Evolutionary conservation across 768 basidiomycete species (phyloP).

Genomic region (Leccinum subgranulosum): DNA sequence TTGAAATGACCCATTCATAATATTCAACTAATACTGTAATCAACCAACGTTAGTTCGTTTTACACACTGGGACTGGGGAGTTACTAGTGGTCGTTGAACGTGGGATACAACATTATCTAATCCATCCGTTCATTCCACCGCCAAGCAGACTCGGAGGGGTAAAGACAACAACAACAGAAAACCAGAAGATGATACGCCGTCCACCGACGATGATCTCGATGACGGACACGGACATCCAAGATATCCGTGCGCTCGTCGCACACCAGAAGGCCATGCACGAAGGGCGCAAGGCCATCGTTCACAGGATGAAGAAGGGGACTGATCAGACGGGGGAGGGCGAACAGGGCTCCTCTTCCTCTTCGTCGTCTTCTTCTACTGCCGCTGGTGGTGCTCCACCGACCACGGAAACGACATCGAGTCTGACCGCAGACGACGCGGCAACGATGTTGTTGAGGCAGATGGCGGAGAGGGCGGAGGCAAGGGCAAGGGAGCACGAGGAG

Average conservation of each 20-base stretch:
- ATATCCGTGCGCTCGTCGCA: conserved; percentile 60
- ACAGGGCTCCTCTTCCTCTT: neutral
- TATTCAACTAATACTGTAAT: neutral
- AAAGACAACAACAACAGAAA: neutral
- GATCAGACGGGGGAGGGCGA: conserved; percentile 29
- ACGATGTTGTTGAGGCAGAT: neutral
- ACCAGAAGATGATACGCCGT: conserved; percentile 64
- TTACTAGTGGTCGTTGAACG: neutral
- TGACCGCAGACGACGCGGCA: neutral
- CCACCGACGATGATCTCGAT: conserved; percentile 74
- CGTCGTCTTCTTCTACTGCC: neutral
- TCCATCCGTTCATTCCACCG: neutral
- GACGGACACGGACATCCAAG: conserved; percentile 76
- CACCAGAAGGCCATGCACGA: conserved; percentile 44
- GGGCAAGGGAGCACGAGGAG: conserved; percentile 26
- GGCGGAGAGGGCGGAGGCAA: conserved; percentile 8
- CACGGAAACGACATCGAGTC: neutral
- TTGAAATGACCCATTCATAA: neutral
- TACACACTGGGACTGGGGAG: too few species aligned
- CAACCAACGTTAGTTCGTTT: neutral
- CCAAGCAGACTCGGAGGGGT: too few species aligned
- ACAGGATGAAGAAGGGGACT: conserved; percentile 44
- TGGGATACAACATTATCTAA: neutral
- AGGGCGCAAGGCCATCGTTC: conserved; percentile 35
- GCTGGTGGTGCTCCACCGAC: neutral